These are phyloP conservation scores for Dactylis glomerata DNA, from an alignment of 176 grass and related monocot genomes.

Conservation along the genomic window DNA sequence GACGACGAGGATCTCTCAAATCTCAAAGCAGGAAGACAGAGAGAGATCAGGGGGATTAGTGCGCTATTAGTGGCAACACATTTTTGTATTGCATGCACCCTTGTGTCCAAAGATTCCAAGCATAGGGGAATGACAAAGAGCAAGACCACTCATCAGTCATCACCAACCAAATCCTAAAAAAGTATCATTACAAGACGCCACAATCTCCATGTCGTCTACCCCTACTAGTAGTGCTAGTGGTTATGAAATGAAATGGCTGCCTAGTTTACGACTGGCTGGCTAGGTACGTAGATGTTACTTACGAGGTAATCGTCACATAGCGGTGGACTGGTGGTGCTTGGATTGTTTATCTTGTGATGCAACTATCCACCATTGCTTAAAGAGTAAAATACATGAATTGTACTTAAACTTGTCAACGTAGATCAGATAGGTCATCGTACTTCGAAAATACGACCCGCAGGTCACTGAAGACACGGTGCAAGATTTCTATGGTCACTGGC, in stretches of 20 bases:
- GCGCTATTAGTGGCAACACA: not conserved
- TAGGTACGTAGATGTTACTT: not conserved
- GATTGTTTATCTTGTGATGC: not conserved
- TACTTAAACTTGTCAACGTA: too few relatives aligned
- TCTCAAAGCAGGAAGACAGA: not conserved
- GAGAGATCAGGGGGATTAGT: not conserved
- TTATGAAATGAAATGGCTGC: not conserved
- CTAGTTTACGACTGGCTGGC: not conserved
- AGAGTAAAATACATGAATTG: too few relatives aligned
- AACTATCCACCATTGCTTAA: not conserved
- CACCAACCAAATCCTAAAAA: not conserved
- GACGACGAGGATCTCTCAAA: not conserved
- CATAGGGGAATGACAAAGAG: conserved; percentile 4
- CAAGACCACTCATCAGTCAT: conserved; percentile 18
- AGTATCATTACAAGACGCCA: not conserved
- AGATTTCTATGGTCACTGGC: too few relatives aligned
- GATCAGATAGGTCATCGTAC: too few relatives aligned
- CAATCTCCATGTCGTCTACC: not conserved
- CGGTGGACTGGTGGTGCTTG: not conserved
- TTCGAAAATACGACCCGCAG: too few relatives aligned
- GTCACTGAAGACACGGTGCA: too few relatives aligned
- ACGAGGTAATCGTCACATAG: not conserved
- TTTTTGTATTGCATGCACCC: not conserved
- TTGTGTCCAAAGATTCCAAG: conserved; percentile 30
- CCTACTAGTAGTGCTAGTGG: not conserved